Base-by-base conservation (phyloP, 768 basidiomycete species). In the Mycena epipterygia region DNA sequence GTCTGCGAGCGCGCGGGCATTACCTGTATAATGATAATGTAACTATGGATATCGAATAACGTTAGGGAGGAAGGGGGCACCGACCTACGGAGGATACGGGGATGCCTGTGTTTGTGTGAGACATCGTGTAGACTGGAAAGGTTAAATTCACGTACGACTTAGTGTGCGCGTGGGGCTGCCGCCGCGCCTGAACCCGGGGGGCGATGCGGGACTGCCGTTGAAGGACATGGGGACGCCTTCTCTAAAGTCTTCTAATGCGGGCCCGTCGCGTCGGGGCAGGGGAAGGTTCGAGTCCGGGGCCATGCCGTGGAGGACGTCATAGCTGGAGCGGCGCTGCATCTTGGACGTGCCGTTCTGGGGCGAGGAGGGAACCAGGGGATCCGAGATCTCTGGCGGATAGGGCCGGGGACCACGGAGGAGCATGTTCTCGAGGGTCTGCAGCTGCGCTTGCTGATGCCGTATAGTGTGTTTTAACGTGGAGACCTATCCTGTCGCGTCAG, bases 381-480 rank as follows among this genome's bases (percentile, higher is more conserved):
- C 74, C 8, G 85, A 78, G 3, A 82, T 81, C 44, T 85, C 81
- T 30, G 83, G 76, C n/a, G 82, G 81, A 72, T 89, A 84, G 42
- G 91, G 89, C 66, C 94, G 88, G 19, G 93, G 91, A 21, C 89
- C 89, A 73, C 88, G 88, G 57, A 91, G 86, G 55, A 95, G 81
- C 61, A 88, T 84, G 76, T 84, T 92, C 79, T 95, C 94, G 60
- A 95, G 87, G 42, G 76, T 84, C 73, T 91, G 87, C 39, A 94
- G 79, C 74, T 95, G 93, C 23, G 93, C 93, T 83, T 94, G 93
- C 77, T 95, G 92, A 75, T 95, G 93, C 70, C 94, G 84, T 75
- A 95, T 95, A 77, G 86, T 89, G 78, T 95, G 94, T 81, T 92
- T 94, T 76, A 95, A 82, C 44, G 90, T 91, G 73, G 93, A 93